Evolutionary conservation across 164 flowering plant genomes (phyloP), one percentile per base, ranked within the genome.

Genomic region (Tetrastigma voinierianum): DNA sequence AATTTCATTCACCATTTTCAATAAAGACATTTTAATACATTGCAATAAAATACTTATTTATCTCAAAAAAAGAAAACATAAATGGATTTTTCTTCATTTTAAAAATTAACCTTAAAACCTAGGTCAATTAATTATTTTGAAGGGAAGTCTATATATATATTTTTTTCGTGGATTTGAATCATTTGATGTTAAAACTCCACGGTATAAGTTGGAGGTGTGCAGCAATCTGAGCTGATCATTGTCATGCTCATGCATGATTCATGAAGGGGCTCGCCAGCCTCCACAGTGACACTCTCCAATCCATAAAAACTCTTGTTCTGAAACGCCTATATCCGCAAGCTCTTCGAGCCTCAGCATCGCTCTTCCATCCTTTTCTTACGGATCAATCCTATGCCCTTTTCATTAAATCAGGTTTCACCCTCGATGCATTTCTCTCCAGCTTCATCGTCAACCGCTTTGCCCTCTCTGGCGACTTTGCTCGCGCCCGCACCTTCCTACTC

Each of bases 291-390:
- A 13, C 25, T 24, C 58, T 1, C 32, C 63, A 13, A 12, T 49
- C 55, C 51, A 55, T 79, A 54, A 65, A 66, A 65, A 17, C 70
- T 21, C 49, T 74, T 14, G 25, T 78, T 17, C 10, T 23, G 57
- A 60, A 64, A 24, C 62, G 70, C 32, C 77, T 67, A 47, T 66
- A 67, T 64, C 53, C 72, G 5, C 69, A 76, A 74, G 82, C 84
- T 24, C 78, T 81, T 62, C 68, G 62, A 65, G 67, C 55, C 46
- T 72, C 77, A 0, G 24, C 62, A 32, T 44, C 65, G 18, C 67
- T 45, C 11, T 61, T 20, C 24, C 40, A 60, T 23, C 67, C 71
- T 9, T 17, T 43, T 24, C 72, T 80, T 62, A 72, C 72, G 10
- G 72, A 76, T 55, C 71, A 71, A 55, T 56, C 67, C 24, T 77